Percentiles rank a stretch among this genome's conserved stretches.
Conservation (phyloP, 1,284 basidiomycete genomes). For the Butyriboletus appendiculatus region DNA sequence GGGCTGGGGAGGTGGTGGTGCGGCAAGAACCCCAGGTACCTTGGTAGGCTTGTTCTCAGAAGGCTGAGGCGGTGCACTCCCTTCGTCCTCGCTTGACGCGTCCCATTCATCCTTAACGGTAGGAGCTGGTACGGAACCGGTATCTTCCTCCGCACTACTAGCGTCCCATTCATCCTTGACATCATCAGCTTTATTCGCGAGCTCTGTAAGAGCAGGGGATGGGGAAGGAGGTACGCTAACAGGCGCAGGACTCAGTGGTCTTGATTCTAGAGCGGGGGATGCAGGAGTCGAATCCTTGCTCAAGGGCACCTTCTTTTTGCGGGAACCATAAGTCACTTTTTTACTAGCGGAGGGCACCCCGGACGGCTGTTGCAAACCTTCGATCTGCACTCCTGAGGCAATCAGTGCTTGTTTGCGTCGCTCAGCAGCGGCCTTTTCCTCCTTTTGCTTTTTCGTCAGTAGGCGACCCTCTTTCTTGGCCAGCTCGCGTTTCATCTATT, state of each 20-base stretch:
- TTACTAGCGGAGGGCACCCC: slow-evolving; percentile 53
- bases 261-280: slow-evolving; percentile 52
- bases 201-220: slow-evolving; percentile 26
- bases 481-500: slow-evolving; percentile 78
- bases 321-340: slow-evolving; percentile 79
- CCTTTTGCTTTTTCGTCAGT: slow-evolving; percentile 95
- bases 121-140: slow-evolving; percentile 30
- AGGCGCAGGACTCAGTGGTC: slow-evolving; percentile 53
- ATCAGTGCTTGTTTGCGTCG: slow-evolving; percentile 90
- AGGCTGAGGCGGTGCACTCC: slow-evolving; percentile 11
- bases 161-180: slow-evolving; percentile 88
- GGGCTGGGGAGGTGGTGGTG: slow-evolving; percentile 2
- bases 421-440: slow-evolving; percentile 91
- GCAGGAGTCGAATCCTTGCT: slow-evolving; percentile 43
- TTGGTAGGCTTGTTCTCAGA: slow-evolving; percentile 30
- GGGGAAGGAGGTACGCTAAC: slow-evolving; percentile 18
- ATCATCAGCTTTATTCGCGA: slow-evolving; percentile 36
- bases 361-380: slow-evolving; percentile 71
- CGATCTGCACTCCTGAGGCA: slow-evolving; percentile 87
- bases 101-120: slow-evolving; percentile 86
- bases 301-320: slow-evolving; percentile 75
- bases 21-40: slow-evolving; percentile 23
- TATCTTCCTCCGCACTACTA: slow-evolving; percentile 41
- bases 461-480: slow-evolving; percentile 90
- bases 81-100: slow-evolving; percentile 73